Evolutionary conservation across 495 filamentous ascomycete genomes (phyloP).

Genomic region (Penicillium diatomitis): DNA sequence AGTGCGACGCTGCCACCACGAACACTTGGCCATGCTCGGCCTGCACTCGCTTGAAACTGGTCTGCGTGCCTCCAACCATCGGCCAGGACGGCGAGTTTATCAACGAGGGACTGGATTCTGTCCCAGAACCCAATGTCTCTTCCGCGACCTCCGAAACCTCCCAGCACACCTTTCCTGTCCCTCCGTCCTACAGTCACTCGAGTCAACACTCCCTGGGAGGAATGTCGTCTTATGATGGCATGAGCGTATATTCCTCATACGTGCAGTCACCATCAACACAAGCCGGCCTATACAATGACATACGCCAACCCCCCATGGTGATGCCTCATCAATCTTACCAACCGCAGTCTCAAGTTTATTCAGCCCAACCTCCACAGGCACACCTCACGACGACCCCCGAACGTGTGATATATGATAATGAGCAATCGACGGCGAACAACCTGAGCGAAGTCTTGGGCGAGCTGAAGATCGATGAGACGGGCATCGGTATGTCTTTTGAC

Average conservation of each 20-base stretch:
- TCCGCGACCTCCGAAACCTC: constrained; percentile 19
- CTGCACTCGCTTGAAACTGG: constrained; percentile 83
- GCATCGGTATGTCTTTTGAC: constrained; percentile 58
- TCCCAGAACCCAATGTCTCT: constrained; percentile 11
- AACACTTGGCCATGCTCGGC: constrained; percentile 98
- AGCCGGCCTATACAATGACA: constrained; percentile 70
- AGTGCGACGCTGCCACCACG: constrained; percentile 95
- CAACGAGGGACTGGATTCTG: constrained; percentile 25
- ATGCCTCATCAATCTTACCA: constrained; percentile 37
- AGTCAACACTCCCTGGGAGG: constrained; percentile 16
- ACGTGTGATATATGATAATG: constrained; percentile 37
- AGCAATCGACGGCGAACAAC: constrained; percentile 59
- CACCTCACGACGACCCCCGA: constrained; percentile 29
- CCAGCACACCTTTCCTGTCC: constrained; percentile 23
- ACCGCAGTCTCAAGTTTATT: constrained; percentile 37
- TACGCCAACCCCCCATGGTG: constrained; percentile 48
- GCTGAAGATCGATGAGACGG: constrained; percentile 77
- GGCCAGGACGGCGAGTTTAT: constrained; percentile 71
- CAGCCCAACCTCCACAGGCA: constrained; percentile 40
- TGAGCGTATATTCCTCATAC: constrained; percentile 30
- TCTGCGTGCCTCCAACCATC: constrained; percentile 86
- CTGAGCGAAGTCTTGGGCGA: constrained; percentile 77
- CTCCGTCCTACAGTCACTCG: constrained; percentile 20
- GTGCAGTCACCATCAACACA: constrained; percentile 40
- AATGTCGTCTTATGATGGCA: constrained; percentile 26